These are phyloP conservation scores for Geranomyces michiganensis DNA, from an alignment of 192 early-diverging fungal species.

Conservation along the genomic window DNA sequence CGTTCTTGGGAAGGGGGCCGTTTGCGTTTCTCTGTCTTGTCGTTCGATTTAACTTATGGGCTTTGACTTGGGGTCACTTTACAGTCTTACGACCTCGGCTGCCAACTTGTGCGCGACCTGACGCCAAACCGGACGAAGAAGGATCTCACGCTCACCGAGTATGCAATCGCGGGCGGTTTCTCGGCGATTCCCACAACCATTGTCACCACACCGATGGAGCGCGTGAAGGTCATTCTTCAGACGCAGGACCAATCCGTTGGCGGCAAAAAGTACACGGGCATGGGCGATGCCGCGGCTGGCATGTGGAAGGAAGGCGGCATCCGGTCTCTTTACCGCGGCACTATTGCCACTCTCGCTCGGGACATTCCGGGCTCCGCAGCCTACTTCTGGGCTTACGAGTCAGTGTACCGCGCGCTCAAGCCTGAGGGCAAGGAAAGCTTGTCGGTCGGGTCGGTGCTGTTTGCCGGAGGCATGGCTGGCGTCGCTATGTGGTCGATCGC, in stretches of 20 bases:
- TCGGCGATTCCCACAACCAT: constrained; percentile 94
- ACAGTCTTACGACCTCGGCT: constrained; percentile 71
- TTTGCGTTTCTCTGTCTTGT: neutral
- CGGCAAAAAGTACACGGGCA: constrained; percentile 83
- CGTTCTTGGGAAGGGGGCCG: too few species aligned
- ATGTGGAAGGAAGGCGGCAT: constrained; percentile 89
- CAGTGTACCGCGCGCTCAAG: constrained; percentile 60
- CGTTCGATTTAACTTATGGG: constrained; percentile 39
- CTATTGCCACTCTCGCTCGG: constrained; percentile 89
- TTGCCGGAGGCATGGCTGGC: constrained; percentile 97
- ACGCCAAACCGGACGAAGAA: constrained; percentile 59
- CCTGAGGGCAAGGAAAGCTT: constrained; percentile 65
- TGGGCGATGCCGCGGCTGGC: constrained; percentile 81
- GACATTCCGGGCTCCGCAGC: constrained; percentile 94
- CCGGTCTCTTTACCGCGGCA: constrained; percentile 86
- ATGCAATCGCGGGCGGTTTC: constrained; percentile 88
- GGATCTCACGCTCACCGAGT: constrained; percentile 75
- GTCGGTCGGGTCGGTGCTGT: constrained; percentile 79
- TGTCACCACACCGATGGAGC: constrained; percentile 93
- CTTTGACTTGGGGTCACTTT: constrained; percentile 40
- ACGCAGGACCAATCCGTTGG: constrained; percentile 70
- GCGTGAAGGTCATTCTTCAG: constrained; percentile 95
- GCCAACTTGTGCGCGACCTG: constrained; percentile 64
- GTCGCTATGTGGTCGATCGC: constrained; percentile 98
- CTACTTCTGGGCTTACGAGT: constrained; percentile 95